A percentile compares a stretch with the other conserved stretches of the same genome.
phyloP scores from a whole-genome alignment of 208 protist species.

The Trypanosoma scelopori region DNA sequence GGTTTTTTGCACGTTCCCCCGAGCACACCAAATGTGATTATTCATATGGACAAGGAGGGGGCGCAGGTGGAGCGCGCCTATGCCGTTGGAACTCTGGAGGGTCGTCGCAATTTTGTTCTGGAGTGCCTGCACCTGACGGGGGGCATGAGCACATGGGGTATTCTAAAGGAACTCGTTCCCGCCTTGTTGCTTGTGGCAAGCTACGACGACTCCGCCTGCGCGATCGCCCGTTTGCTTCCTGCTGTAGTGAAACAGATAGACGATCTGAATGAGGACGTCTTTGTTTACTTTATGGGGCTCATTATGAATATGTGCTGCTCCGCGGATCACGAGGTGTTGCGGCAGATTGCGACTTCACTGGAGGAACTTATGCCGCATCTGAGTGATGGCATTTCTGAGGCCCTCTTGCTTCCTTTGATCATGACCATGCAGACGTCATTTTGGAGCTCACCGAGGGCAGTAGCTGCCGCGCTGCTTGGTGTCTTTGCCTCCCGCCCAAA shows the following conservation, averaged over 20 bases:
- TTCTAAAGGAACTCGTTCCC: conserved; percentile 62
- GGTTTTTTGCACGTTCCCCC: conserved; percentile 22
- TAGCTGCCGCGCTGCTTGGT: conserved; percentile 62
- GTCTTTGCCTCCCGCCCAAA: conserved; percentile 45
- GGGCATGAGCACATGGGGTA: conserved; percentile 49
- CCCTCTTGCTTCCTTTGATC: conserved; percentile 59
- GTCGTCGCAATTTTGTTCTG: conserved; percentile 54
- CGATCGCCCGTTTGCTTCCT: conserved; percentile 53
- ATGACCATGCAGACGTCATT: conserved; percentile 63
- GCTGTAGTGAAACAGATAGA: conserved; percentile 47
- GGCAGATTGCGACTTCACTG: conserved; percentile 39
- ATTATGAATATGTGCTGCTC: conserved; percentile 72
- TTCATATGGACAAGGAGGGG: conserved; percentile 42
- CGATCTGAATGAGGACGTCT: conserved; percentile 29
- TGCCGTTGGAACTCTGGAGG: conserved; percentile 32
- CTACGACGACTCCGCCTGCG: conserved; percentile 57
- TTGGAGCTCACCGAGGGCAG: conserved; percentile 65
- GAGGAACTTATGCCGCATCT: conserved; percentile 35
- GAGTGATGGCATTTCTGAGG: conserved; percentile 39
- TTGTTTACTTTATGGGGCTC: conserved; percentile 70
- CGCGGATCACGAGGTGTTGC: conserved; percentile 48
- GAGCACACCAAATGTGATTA: conserved; percentile 33
- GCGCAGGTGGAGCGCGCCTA: conserved; percentile 27
- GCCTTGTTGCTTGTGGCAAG: conserved; percentile 55
- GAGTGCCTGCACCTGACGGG: conserved; percentile 41